Evolutionary conservation across 179 eudicot species (phyloP).

Genomic region (Drosera spatulata): DNA sequence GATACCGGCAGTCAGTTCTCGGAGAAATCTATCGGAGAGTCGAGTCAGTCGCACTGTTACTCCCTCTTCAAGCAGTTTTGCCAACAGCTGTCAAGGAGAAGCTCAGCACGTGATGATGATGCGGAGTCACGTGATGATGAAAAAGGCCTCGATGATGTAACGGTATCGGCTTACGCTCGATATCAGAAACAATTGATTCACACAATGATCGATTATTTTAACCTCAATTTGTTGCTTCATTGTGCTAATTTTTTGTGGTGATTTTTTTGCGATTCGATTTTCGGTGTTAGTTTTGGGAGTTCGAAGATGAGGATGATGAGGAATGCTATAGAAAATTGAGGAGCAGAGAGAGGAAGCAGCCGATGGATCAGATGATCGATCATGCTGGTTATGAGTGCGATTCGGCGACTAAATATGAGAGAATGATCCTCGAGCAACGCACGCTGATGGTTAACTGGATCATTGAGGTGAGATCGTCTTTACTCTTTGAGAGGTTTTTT

Average conservation of each 20-base stretch:
- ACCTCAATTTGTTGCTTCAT: neutral
- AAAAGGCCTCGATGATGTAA: constrained; percentile 12
- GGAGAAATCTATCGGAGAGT: constrained; percentile 45
- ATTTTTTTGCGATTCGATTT: neutral
- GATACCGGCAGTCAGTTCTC: constrained; percentile 87
- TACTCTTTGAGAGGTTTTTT: no score
- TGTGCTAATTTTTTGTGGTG: no score
- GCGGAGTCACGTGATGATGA: constrained; percentile 13
- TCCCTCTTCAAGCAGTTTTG: constrained; percentile 42
- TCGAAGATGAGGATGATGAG: constrained; percentile 61
- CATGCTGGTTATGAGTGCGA: constrained; percentile 59
- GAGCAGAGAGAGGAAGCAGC: constrained; percentile 67
- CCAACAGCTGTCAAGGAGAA: constrained; percentile 39
- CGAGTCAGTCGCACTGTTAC: constrained; percentile 46
- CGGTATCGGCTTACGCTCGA: constrained; percentile 6
- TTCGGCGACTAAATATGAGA: constrained; percentile 43
- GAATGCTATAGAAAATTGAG: constrained; percentile 59
- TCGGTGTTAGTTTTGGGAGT: constrained; percentile 27
- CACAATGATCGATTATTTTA: neutral
- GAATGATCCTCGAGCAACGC: constrained; percentile 68
- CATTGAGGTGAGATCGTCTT: constrained; percentile 42
- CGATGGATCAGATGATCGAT: constrained; percentile 26
- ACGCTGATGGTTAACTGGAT: constrained; percentile 92
- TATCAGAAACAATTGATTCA: neutral
- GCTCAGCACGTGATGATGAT: constrained; percentile 10